phyloP scores from a whole-genome alignment of 192 early-diverging fungal species.

The Mortierella claussenii region DNA sequence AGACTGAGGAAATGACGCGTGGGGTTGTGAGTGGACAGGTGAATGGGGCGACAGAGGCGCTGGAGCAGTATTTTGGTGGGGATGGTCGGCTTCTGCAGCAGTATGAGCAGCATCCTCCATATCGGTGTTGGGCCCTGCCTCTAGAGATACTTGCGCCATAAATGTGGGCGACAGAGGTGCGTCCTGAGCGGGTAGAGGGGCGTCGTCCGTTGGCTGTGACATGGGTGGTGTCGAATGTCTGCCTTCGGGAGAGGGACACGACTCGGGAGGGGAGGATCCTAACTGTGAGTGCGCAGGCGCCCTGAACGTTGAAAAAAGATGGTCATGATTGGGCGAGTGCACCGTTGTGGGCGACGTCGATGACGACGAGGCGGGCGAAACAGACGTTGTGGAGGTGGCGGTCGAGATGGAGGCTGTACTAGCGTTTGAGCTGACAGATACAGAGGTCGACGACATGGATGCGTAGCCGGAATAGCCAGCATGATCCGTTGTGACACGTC shows the following conservation, averaged over 20 bases:
- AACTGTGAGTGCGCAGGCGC: slow-evolving; percentile 22
- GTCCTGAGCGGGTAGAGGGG: not conserved
- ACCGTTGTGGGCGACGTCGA: slow-evolving; percentile 31
- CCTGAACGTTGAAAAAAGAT: slow-evolving; percentile 30
- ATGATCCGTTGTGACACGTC: slow-evolving; percentile 16
- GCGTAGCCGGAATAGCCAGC: slow-evolving; percentile 20
- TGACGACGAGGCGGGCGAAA: slow-evolving; percentile 30
- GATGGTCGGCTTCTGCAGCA: not conserved
- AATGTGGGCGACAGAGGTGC: slow-evolving; percentile 26
- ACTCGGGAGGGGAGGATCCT: slow-evolving; percentile 33
- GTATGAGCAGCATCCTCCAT: not conserved
- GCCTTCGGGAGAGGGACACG: slow-evolving; percentile 24
- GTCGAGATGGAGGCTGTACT: slow-evolving; percentile 21
- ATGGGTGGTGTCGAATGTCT: slow-evolving; percentile 25
- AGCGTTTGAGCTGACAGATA: slow-evolving; percentile 18
- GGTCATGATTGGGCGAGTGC: slow-evolving; percentile 31
- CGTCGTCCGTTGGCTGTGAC: slow-evolving; percentile 21
- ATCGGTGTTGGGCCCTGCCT: not conserved
- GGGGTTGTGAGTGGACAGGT: slow-evolving; percentile 4
- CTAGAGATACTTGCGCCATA: slow-evolving; percentile 36
- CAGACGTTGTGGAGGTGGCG: slow-evolving; percentile 29
- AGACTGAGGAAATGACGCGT: not conserved
- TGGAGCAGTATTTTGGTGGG: not conserved
- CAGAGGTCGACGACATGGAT: slow-evolving; percentile 2
- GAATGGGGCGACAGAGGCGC: slow-evolving; percentile 10